Percentiles rank a stretch among this genome's conserved stretches.
Conservation (phyloP, 805 yeast species). For the Kazachstania psychrophila region DNA sequence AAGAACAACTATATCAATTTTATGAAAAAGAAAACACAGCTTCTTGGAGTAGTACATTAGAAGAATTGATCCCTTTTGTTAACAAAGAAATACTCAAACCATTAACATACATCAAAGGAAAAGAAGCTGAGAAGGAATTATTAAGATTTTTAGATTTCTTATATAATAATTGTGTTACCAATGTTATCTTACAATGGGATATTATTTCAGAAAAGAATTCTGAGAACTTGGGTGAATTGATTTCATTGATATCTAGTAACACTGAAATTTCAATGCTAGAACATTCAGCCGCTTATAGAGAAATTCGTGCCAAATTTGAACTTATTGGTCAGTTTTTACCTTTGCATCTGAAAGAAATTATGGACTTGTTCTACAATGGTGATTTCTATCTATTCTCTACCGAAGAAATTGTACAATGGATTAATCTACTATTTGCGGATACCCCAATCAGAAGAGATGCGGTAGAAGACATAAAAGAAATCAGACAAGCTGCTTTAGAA, state of each 20-base stretch:
- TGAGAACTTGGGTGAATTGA: slow-evolving; percentile 22
- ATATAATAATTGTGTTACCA: slow-evolving; percentile 16
- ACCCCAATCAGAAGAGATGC: slow-evolving; percentile 30
- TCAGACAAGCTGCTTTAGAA: slow-evolving; percentile 40
- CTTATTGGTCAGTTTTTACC: slow-evolving; percentile 23
- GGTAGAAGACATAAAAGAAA: slow-evolving; percentile 33
- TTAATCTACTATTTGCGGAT: slow-evolving; percentile 34
- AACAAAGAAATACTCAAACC: slow-evolving; percentile 12
- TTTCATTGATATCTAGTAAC: slow-evolving; percentile 19
- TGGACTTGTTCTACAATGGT: slow-evolving; percentile 34
- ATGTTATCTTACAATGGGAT: slow-evolving; percentile 22
- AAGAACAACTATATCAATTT: slow-evolving; percentile 16
- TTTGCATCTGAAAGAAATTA: slow-evolving; percentile 35
- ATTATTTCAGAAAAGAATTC: slow-evolving; percentile 28
- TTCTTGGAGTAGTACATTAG: slow-evolving; percentile 16
- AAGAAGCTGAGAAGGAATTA: slow-evolving; percentile 8
- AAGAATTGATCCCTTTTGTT: slow-evolving; percentile 18
- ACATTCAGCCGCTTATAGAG: slow-evolving; percentile 15
- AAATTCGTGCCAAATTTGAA: slow-evolving; percentile 22
- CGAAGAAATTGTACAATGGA: slow-evolving; percentile 30
- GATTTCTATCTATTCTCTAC: slow-evolving; percentile 34
- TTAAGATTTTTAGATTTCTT: slow-evolving; percentile 14
- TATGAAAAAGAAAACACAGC: slow-evolving; percentile 16
- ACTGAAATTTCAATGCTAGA: slow-evolving; percentile 13
- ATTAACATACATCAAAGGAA: slow-evolving; percentile 10